A percentile compares a stretch with the other conserved stretches of the same genome.
These are phyloP conservation scores for Fusarium sp. DNA, from an alignment of 2,329 filamentous ascomycete species.

Conservation along the genomic window DNA sequence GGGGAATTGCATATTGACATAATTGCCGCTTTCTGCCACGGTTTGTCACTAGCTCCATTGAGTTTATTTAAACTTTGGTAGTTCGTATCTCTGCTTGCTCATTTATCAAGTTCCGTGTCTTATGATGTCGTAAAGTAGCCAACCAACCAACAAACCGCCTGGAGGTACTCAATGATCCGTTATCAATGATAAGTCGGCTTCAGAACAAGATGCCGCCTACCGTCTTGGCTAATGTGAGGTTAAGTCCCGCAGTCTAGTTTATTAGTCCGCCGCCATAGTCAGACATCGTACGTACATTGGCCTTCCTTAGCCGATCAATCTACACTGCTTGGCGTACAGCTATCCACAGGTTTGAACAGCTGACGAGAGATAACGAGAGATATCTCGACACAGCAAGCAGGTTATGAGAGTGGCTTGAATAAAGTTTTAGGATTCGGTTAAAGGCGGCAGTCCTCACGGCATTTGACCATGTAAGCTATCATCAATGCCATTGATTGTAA, in stretches of 20 bases:
- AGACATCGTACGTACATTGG: slow-evolving; percentile 15
- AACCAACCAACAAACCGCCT: not conserved
- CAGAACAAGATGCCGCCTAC: not conserved
- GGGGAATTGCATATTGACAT: not conserved
- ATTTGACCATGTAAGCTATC: not conserved
- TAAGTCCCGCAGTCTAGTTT: slow-evolving; percentile 13
- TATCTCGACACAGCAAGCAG: not conserved
- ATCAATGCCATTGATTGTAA: not conserved
- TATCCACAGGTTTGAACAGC: not conserved
- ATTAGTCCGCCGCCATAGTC: slow-evolving; percentile 17
- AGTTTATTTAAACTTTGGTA: slow-evolving; percentile 16
- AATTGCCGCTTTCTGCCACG: slow-evolving; percentile 5
- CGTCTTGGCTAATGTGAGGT: not conserved
- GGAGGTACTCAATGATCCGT: not conserved
- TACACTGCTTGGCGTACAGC: slow-evolving; percentile 1
- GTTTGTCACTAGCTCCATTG: slow-evolving; percentile 1
- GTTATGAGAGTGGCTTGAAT: slow-evolving; percentile 16
- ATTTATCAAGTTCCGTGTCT: not conserved
- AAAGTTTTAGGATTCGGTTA: slow-evolving; percentile 12
- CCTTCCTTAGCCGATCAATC: slow-evolving; percentile 4
- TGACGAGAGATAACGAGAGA: not conserved
- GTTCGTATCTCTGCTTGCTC: not conserved
- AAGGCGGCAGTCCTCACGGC: slow-evolving; percentile 11
- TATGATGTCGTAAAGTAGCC: not conserved
- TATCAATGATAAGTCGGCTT: not conserved